These are phyloP conservation scores for Pythium folliculosum DNA, from an alignment of 352 stramenopile genomes.

Conservation along the genomic window DNA sequence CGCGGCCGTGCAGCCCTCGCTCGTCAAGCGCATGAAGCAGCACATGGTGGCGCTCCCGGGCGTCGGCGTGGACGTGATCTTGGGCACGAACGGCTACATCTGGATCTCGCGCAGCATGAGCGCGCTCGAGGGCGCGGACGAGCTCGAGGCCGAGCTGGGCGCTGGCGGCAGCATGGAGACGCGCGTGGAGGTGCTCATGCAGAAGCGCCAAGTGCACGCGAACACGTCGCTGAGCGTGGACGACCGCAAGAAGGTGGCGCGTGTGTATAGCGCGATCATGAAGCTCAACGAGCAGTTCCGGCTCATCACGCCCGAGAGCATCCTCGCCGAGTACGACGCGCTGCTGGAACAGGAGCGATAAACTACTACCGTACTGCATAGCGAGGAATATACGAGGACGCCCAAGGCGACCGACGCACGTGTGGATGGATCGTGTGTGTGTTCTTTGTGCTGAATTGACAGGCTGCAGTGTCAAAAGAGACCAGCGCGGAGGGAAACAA, in stretches of 20 bases:
- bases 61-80: constrained; percentile 89
- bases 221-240: constrained; percentile 67
- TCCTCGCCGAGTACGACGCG: constrained; percentile 84
- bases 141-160: constrained; percentile 34
- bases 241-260: constrained; percentile 83
- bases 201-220: constrained; percentile 90
- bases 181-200: constrained; percentile 89
- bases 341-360: constrained; percentile 37
- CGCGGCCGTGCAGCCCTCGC: constrained; percentile 81
- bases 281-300: constrained; percentile 87
- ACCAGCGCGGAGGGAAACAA: too few relatives aligned
- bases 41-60: constrained; percentile 90
- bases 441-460: too few relatives aligned
- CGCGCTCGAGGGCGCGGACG: constrained; percentile 37
- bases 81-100: constrained; percentile 95
- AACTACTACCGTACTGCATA: too few relatives aligned
- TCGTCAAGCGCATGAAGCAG: constrained; percentile 94
- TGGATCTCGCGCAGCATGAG: constrained; percentile 92
- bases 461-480: too few relatives aligned
- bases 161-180: constrained; percentile 75
- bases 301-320: constrained; percentile 91
- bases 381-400: constrained; percentile 22
- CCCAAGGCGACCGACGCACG: too few relatives aligned
- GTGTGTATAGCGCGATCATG: constrained; percentile 89
- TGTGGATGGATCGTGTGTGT: too few relatives aligned